Evolutionary conservation across 768 basidiomycete genomes (phyloP).

Genomic region (Pholiota molesta): DNA sequence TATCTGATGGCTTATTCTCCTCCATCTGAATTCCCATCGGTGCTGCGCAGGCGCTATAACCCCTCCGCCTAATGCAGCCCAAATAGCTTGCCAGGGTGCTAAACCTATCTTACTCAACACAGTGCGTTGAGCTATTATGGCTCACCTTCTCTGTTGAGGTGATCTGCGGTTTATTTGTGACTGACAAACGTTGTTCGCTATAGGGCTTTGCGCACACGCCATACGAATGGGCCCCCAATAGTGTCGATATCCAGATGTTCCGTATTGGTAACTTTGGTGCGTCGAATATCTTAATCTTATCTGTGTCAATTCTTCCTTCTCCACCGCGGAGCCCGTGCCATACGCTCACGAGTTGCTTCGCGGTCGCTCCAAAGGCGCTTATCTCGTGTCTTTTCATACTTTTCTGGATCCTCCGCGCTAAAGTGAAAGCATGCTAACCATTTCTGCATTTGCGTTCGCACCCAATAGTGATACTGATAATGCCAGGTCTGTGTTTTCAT

Average conservation of each 20-base stretch:
- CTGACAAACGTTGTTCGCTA: constrained; percentile 16
- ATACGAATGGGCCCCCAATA: constrained; percentile 76
- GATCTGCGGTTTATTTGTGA: constrained; percentile 8
- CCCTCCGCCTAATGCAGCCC: constrained; percentile 60
- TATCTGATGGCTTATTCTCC: constrained; percentile 10
- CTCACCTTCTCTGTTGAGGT: constrained; percentile 1
- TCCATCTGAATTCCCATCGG: constrained; percentile 1
- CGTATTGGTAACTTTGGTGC: constrained; percentile 70
- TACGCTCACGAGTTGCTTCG: background rate
- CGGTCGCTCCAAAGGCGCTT: constrained; percentile 5
- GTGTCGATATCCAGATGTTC: constrained; percentile 77
- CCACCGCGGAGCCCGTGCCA: constrained; percentile 7
- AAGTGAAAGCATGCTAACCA: constrained; percentile 1
- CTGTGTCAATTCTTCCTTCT: constrained; percentile 4
- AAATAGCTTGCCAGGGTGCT: constrained; percentile 72
- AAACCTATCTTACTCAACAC: constrained; percentile 82
- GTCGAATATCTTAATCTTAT: constrained; percentile 20
- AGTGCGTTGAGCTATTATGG: constrained; percentile 36
- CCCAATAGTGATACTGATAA: constrained; percentile 61
- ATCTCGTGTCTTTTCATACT: background rate
- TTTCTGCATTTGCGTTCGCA: constrained; percentile 5
- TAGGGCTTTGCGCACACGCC: constrained; percentile 69
- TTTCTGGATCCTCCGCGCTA: background rate
- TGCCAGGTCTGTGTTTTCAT: constrained; percentile 52
- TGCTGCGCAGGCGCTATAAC: constrained; percentile 55